phyloP scores from a whole-genome alignment of 192 early-diverging fungal species.

The Podila epicladia region DNA sequence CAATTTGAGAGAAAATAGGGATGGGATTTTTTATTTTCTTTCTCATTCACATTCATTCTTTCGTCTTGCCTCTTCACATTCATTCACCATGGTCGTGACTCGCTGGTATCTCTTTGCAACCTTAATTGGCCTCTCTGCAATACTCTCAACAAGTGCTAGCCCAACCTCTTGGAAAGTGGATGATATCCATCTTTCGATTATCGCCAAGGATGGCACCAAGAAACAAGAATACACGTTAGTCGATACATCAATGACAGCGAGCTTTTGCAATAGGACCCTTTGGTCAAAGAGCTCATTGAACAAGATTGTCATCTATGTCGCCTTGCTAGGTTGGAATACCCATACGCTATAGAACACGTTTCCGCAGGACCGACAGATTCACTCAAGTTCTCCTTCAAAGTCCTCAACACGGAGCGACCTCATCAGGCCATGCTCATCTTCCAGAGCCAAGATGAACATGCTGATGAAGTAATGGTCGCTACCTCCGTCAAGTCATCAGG shows the following conservation, averaged over 20 bases:
- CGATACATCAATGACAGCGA: not conserved
- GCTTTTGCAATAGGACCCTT: not conserved
- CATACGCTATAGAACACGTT: slow-evolving; percentile 7
- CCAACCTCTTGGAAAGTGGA: slow-evolving; percentile 29
- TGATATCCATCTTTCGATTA: slow-evolving; percentile 28
- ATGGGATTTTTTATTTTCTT: too few species aligned
- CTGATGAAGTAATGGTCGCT: slow-evolving; percentile 41
- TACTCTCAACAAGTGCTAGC: slow-evolving; percentile 1
- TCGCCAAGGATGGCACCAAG: slow-evolving; percentile 23
- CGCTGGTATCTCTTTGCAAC: too few species aligned
- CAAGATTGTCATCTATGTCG: too few species aligned
- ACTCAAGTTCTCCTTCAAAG: slow-evolving; percentile 43
- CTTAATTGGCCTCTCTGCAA: too few species aligned
- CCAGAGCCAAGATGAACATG: slow-evolving; percentile 45
- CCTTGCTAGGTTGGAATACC: slow-evolving; percentile 33
- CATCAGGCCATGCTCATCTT: slow-evolving; percentile 50
- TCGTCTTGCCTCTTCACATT: too few species aligned
- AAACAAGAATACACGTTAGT: slow-evolving; percentile 36
- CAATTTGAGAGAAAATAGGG: too few species aligned
- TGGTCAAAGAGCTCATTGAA: too few species aligned
- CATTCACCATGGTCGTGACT: too few species aligned
- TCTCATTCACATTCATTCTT: too few species aligned
- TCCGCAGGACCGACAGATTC: slow-evolving; percentile 21
- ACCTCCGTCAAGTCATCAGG: slow-evolving; percentile 43
- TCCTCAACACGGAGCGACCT: slow-evolving; percentile 34